Conservation (phyloP, 176 grass and related monocot species). For the Bothriochloa decipiens region DNA sequence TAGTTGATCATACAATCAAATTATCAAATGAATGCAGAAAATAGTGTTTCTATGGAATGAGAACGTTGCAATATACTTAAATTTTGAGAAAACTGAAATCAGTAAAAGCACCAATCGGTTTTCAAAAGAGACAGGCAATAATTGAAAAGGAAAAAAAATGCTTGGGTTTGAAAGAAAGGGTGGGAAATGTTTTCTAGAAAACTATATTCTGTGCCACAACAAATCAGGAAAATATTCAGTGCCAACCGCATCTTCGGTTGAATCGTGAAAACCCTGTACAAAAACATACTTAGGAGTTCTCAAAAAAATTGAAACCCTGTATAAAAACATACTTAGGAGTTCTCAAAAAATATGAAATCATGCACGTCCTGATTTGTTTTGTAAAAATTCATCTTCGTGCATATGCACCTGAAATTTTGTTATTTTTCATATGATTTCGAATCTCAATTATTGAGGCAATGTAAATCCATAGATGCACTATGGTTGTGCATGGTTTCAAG, state of each 20-base stretch:
- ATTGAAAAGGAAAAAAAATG: background rate
- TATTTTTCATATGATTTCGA: background rate
- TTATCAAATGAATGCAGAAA: constrained; percentile 32
- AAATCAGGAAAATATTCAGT: background rate
- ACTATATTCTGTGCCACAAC: background rate
- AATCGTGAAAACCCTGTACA: background rate
- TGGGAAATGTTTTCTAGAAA: constrained; percentile 7
- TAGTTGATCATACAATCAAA: background rate
- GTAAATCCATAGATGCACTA: background rate
- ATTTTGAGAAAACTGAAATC: constrained; percentile 14
- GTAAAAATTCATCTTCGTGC: background rate
- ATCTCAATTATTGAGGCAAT: background rate
- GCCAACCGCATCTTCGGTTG: background rate
- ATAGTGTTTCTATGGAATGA: background rate
- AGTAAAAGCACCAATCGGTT: constrained; percentile 8
- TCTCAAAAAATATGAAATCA: too few relatives aligned
- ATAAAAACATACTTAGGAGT: too few relatives aligned
- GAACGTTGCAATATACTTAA: background rate
- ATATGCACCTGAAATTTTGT: background rate
- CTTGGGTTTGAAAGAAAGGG: constrained; percentile 1
- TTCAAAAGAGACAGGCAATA: background rate
- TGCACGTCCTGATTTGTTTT: background rate
- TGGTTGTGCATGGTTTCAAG: background rate
- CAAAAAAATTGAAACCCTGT: background rate
- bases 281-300: background rate